phyloP scores from a whole-genome alignment of 1,284 basidiomycete genomes.

The Cerioporus squamosus region DNA sequence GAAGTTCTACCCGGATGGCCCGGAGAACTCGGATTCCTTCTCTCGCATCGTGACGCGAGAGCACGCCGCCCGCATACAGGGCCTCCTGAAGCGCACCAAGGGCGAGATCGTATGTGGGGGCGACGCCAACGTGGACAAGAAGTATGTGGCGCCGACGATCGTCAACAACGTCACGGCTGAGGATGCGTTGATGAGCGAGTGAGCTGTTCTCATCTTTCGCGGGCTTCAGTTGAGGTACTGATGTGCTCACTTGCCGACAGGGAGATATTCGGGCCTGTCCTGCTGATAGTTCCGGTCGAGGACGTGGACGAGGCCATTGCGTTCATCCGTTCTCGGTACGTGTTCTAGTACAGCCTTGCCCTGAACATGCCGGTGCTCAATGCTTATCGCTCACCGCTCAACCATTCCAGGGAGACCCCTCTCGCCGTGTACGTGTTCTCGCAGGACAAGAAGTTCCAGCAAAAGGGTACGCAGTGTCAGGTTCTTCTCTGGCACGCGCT shows the following conservation, averaged over 20 bases:
- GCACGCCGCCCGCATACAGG: conserved; percentile 67
- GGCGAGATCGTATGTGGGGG: conserved; percentile 79
- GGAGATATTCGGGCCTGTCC: conserved; percentile 43
- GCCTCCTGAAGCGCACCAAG: conserved; percentile 67
- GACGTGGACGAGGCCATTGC: conserved; percentile 73
- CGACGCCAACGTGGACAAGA: conserved; percentile 57
- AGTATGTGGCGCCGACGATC: conserved; percentile 71
- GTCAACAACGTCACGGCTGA: conserved; percentile 63
- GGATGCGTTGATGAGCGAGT: conserved; percentile 82
- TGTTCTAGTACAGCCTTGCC: conserved; percentile 1
- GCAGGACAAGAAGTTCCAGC: conserved; percentile 59
- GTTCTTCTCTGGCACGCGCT: not conserved
- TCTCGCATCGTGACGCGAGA: conserved; percentile 52
- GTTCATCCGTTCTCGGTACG: conserved; percentile 66
- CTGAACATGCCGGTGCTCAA: no score
- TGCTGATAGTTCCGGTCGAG: conserved; percentile 80
- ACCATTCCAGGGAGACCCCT: conserved; percentile 58
- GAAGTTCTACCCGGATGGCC: conserved; percentile 57
- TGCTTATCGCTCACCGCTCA: not conserved
- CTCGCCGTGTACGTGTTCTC: conserved; percentile 81
- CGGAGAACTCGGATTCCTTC: conserved; percentile 47
- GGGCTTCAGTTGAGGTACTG: no score
- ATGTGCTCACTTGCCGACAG: conserved; percentile 22
- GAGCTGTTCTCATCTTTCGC: not conserved
- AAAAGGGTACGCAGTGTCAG: conserved; percentile 48